A percentile compares a stretch with the other conserved stretches of the same genome.
phyloP scores from a whole-genome alignment of 116 monocot genomes.

The Iris pallida region DNA sequence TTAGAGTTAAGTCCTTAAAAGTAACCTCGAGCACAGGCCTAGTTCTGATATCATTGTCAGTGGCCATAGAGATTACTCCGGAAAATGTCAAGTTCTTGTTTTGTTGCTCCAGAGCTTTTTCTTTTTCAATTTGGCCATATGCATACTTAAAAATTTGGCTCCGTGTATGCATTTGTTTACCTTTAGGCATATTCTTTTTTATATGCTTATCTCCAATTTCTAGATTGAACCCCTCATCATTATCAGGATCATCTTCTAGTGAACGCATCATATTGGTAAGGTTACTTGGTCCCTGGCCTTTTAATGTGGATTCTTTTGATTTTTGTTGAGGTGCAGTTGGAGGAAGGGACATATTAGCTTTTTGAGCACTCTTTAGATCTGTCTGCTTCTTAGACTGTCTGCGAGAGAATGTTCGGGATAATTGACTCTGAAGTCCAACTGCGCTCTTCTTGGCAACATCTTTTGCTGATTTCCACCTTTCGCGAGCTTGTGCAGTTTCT shows the following conservation, averaged over 20 bases:
- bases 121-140: conserved; percentile 61
- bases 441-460: conserved; percentile 49
- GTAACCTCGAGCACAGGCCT: conserved; percentile 53
- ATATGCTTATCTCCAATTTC: conserved; percentile 37
- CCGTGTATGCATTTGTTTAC: conserved; percentile 38
- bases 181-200: conserved; percentile 37
- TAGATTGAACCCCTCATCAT: conserved; percentile 27
- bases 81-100: conserved; percentile 49
- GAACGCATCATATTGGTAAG: conserved; percentile 31
- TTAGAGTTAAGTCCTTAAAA: conserved; percentile 56
- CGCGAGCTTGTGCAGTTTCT: conserved; percentile 46
- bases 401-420: conserved; percentile 43
- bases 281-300: conserved; percentile 22
- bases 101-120: conserved; percentile 49
- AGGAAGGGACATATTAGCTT: background rate
- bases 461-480: conserved; percentile 50
- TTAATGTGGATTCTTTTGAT: conserved; percentile 11
- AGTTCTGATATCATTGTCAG: conserved; percentile 27
- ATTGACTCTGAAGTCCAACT: conserved; percentile 29
- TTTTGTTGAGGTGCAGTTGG: conserved; percentile 4
- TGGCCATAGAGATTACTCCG: conserved; percentile 42
- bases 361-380: background rate
- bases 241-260: conserved; percentile 31
- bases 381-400: conserved; percentile 21
- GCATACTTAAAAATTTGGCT: conserved; percentile 60